These are phyloP conservation scores for Terana coerulea DNA, from an alignment of 768 basidiomycete species.

Conservation along the genomic window DNA sequence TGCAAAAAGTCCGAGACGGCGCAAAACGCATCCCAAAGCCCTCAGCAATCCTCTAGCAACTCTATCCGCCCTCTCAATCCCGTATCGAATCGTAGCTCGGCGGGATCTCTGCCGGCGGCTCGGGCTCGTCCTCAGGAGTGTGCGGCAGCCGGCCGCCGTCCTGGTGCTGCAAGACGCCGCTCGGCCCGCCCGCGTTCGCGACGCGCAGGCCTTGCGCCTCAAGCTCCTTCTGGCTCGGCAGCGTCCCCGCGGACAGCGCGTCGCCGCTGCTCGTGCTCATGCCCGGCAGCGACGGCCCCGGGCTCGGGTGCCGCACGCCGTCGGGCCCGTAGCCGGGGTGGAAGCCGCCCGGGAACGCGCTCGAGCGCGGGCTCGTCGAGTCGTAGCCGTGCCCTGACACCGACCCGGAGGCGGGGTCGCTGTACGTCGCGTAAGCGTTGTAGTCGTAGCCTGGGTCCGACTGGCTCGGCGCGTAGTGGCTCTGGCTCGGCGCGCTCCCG, in stretches of 20 bases:
- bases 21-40: no score
- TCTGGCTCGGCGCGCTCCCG: constrained; percentile 11
- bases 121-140: constrained; percentile 14
- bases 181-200: constrained; percentile 18
- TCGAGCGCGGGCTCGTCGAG: constrained; percentile 9
- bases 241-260: constrained; percentile 4
- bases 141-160: constrained; percentile 25
- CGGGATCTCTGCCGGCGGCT: constrained; percentile 23
- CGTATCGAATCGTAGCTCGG: constrained; percentile 30
- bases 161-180: constrained; percentile 24
- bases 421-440: constrained; percentile 14
- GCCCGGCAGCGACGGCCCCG: constrained; percentile 23
- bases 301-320: constrained; percentile 21
- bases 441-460: constrained; percentile 18
- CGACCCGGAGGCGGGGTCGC: constrained; percentile 1
- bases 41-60: no score
- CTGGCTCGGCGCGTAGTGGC: constrained; percentile 16
- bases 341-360: constrained; percentile 6
- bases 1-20: no score
- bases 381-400: constrained; percentile 5
- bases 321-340: neutral
- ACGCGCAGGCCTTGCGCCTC: constrained; percentile 26
- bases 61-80: constrained; percentile 9
- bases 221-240: constrained; percentile 27
- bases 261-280: constrained; percentile 6